Base-by-base conservation (phyloP, 2,329 filamentous ascomycete genomes). In the Cladosporium colombiae region DNA sequence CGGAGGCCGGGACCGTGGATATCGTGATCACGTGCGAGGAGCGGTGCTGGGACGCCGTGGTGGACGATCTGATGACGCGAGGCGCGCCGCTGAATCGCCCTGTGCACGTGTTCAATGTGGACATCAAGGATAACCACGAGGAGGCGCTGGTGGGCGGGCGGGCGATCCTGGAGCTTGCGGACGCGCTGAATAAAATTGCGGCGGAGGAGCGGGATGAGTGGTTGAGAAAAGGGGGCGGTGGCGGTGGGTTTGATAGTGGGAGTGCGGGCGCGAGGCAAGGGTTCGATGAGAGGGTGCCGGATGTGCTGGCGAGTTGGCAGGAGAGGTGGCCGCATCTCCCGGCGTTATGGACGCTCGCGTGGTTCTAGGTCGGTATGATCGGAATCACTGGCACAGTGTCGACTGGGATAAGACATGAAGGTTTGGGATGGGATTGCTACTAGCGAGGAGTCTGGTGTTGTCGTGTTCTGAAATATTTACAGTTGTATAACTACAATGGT, bases 51-150 rank as follows among this genome's bases (percentile, higher is more conserved):
- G 95, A 99, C 79, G 93, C 95, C 5, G 95, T 99, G 37, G 86
- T 99, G 13, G 95, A 99, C 73, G 94, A 99, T 77, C 83, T 99
- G 62, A 87, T 97, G 68, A 91, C 88, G 73, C 87, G 96, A 68
- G 95, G 94, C 8, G 88, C 90, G 0, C 90, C 91, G 3, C 83
- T 99, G 65, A 99, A 99, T 78, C 84, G 92, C 2, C 93, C 95
- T 0, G 95, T 99, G 0, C 95, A 99, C 76, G 92, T 99, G 65
- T 96, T 99, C 83, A 99, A 99, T 73, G 90, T 99, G 64, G 95
- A 99, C 77, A 99, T 99, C 75, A 94, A 91, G 78, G 95, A 99
- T 80, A 99, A 98, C 75, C 95, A 98, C 75, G 94, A 99, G 77
- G 95, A 99, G 79, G 95, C 95, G 0, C 84, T 94, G 25, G 86